Percentiles rank a stretch among this genome's conserved stretches.
Conservation (phyloP, 2,329 filamentous ascomycete species). For the Exophiala aquamarina region DNA sequence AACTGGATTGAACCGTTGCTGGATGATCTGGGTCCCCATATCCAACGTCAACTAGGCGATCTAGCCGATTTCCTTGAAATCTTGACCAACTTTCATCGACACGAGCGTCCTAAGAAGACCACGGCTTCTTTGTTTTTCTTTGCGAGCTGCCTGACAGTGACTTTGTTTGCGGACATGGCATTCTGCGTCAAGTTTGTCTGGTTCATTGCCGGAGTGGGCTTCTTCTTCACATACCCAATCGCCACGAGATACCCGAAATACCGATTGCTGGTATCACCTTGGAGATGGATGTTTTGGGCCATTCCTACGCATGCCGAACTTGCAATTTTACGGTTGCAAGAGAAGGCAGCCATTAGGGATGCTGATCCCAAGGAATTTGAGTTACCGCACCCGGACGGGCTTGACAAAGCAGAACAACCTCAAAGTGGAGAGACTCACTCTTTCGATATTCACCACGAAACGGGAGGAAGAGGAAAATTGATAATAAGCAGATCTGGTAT, state of each 20-base stretch:
- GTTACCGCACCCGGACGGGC: background rate
- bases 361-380: conserved; percentile 13
- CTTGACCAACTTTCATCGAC: conserved; percentile 38
- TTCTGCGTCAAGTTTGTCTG: conserved; percentile 38
- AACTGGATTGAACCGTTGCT: conserved; percentile 40
- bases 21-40: conserved; percentile 36
- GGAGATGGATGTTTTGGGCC: conserved; percentile 40
- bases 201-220: conserved; percentile 35
- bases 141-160: conserved; percentile 32
- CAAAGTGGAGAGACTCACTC: background rate
- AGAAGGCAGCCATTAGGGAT: conserved; percentile 19
- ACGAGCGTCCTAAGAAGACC: conserved; percentile 36
- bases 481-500: conserved; percentile 9
- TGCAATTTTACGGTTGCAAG: conserved; percentile 20
- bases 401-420: background rate
- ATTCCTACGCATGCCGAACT: conserved; percentile 36
- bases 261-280: conserved; percentile 35
- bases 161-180: conserved; percentile 32
- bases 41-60: conserved; percentile 40
- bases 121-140: conserved; percentile 37
- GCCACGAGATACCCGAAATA: conserved; percentile 37
- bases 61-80: conserved; percentile 39
- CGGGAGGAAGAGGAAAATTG: conserved; percentile 4
- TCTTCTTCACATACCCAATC: conserved; percentile 39
- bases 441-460: conserved; percentile 13